Evolutionary conservation across 495 filamentous ascomycete genomes (phyloP).

Genomic region (Bryoglossum gracile): DNA sequence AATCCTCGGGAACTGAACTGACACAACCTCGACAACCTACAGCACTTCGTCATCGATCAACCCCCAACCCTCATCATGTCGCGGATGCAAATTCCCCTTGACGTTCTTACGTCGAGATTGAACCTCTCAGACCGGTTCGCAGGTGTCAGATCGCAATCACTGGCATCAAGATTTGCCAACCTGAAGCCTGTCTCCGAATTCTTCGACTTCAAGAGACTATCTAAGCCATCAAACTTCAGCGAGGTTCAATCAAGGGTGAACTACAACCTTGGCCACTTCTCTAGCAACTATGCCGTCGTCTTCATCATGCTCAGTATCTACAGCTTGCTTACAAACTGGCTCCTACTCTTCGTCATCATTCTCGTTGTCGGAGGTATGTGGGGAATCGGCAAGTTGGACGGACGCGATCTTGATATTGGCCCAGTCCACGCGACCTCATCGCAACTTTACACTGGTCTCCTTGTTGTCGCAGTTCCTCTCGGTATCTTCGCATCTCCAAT

Average conservation of each 20-base stretch:
- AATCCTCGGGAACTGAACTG: background rate
- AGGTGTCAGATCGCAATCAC: conserved; percentile 66
- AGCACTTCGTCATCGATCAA: no score
- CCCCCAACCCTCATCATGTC: no score
- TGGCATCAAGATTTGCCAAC: conserved; percentile 82
- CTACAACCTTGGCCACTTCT: conserved; percentile 96
- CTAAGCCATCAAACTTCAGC: conserved; percentile 83
- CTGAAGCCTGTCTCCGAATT: conserved; percentile 88
- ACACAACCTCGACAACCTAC: conserved; percentile 3
- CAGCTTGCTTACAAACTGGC: conserved; percentile 75
- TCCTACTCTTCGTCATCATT: conserved; percentile 84
- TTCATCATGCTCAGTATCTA: conserved; percentile 95
- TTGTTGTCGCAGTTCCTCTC: conserved; percentile 74
- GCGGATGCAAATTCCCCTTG: conserved; percentile 83
- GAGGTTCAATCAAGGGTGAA: conserved; percentile 92
- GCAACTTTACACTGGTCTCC: conserved; percentile 86
- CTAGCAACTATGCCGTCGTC: conserved; percentile 93
- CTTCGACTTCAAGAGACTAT: conserved; percentile 88
- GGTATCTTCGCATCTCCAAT: conserved; percentile 78
- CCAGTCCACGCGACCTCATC: conserved; percentile 76
- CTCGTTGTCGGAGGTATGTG: conserved; percentile 80
- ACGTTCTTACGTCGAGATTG: conserved; percentile 81
- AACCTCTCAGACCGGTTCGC: conserved; percentile 69
- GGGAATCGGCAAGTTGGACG: conserved; percentile 79
- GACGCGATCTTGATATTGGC: conserved; percentile 81